Base-by-base conservation (phyloP, 805 yeast genomes). In the Metschnikowia koreensis region DNA sequence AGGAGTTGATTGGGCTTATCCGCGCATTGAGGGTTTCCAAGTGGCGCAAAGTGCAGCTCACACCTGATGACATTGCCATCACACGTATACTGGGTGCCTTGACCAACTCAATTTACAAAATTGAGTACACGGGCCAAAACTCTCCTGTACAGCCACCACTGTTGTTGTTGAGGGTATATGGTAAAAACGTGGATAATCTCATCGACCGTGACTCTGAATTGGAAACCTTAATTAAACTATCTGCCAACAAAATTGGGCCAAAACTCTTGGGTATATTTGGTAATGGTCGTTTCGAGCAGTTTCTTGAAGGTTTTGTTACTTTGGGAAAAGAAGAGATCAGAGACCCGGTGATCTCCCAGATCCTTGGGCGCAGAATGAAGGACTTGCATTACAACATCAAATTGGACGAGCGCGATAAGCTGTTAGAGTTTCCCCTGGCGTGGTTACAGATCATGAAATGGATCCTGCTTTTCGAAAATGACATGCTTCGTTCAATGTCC, bases 221-320 rank as follows among this genome's bases (percentile, higher is more conserved):
- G 58, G 76, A 79, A 47, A 81, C 86, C 2, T 75, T 94, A 51
- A 81, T 83, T 27, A 83, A 94, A 64, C 77, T 94, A 55, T 86
- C 96, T 0, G 74, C 76, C 46, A 83, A 84, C 58, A 82, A 83
- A 50, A 93, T 94, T 55, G 99, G 99, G 0, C 97, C 99, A 1
- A 80, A 83, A 55, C 70, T 94, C 47, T 75, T 89, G 63, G 99
- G 99, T 2, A 89, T 93, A 44, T 94, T 94, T 67, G 73, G 83
- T 41, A 94, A 94, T 66, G 99, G 99, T 46, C 76, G 99, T 55
- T 86, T 94, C 60, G 99, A 94, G 70, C 97, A 94, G 70, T 94
- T 86, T 62, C 73, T 94, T 56, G 89, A 86, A 48, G 87, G 93
- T 52, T 93, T 96, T 17, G 74, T 80, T 48, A 86, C 98, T 1